Base-by-base conservation (phyloP, 345 rosid species). In the Physaria fendleri region DNA sequence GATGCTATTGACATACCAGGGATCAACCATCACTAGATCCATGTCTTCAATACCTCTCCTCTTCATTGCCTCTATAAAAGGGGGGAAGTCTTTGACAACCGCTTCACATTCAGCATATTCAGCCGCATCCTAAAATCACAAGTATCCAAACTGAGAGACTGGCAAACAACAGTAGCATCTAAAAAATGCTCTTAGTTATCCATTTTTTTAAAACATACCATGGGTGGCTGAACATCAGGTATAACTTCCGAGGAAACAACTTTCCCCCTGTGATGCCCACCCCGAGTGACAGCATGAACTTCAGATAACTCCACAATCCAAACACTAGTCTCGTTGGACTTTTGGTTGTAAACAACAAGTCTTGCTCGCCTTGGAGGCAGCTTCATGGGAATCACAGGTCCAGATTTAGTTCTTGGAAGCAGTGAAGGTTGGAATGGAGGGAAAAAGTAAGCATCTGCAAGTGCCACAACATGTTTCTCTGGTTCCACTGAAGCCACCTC, bases 71-170 rank as follows among this genome's bases (percentile, higher is more conserved):
- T 90, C 95, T 56, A 61, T 73, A 65, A 90, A 90, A 16, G 80
- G 90, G 29, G 85, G 82, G 30, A 78, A 87, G 48, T 77, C 95
- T 75, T 90, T 90, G 42, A 87, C 97, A 66, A 71, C 77, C 40
- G 90, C 93, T 80, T 90, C 97, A 73, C 95, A 90, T 72, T 87
- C 90, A 71, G 93, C 97, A 75, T 85, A 90, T 71, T 85, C 93
- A 44, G 74, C 78, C 23, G 85, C 93, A 79, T 85, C 93, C 87
- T 85, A 78, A 59, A 66, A 51, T 16, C 44, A 59, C 17, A 53
- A 50, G 25, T 22, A 34, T 32, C 22, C 20, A 23, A 20, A 63
- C 33, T 68, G 28, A 54, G 62, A 61, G 12, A 45, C 51, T 45
- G 17, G n/a, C 33, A n/a, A n/a, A 53, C 57, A 32, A 56, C n/a